Evolutionary conservation across 2,329 filamentous ascomycete genomes (phyloP).

Genomic region (Shiraia sp.): DNA sequence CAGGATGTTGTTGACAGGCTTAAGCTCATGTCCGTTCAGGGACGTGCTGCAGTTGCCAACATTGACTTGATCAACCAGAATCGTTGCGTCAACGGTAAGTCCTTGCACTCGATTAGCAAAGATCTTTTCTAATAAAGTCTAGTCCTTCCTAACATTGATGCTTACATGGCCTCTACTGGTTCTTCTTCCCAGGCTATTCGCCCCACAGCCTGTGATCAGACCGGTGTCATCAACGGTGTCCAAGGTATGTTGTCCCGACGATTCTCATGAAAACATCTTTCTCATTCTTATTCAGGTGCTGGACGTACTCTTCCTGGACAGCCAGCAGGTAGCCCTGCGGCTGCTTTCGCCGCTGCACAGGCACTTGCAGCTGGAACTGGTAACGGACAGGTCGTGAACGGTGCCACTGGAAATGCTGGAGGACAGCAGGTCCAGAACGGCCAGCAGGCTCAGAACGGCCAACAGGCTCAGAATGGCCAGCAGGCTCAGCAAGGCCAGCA

Average conservation of each 20-base stretch:
- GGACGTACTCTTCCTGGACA: conserved; percentile 35
- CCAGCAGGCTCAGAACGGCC: conserved; percentile 3
- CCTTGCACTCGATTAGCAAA: not conserved
- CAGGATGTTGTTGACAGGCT: conserved; percentile 46
- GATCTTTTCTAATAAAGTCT: conserved; percentile 4
- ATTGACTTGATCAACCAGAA: conserved; percentile 45
- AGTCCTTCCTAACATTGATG: conserved; percentile 44
- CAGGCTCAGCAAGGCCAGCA: conserved; percentile 5
- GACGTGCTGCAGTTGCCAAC: conserved; percentile 34
- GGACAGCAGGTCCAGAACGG: conserved; percentile 1
- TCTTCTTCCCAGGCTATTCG: conserved; percentile 34
- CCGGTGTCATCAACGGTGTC: conserved; percentile 39
- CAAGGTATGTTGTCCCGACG: conserved; percentile 15
- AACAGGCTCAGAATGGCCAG: not conserved
- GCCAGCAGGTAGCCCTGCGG: conserved; percentile 34
- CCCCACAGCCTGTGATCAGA: conserved; percentile 37
- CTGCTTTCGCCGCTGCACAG: conserved; percentile 34
- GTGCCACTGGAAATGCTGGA: conserved; percentile 5
- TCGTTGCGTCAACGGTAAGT: conserved; percentile 38
- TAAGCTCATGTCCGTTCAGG: conserved; percentile 41
- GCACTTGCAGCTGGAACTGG: conserved; percentile 33
- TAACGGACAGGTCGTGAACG: conserved; percentile 31
- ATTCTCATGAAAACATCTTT: not conserved
- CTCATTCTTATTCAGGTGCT: conserved; percentile 3
- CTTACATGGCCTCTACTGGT: conserved; percentile 42